A percentile compares a stretch with the other conserved stretches of the same genome.
These are phyloP conservation scores for Hypomontagnella submonticulosa DNA, from an alignment of 495 filamentous ascomycete genomes.

Conservation along the genomic window DNA sequence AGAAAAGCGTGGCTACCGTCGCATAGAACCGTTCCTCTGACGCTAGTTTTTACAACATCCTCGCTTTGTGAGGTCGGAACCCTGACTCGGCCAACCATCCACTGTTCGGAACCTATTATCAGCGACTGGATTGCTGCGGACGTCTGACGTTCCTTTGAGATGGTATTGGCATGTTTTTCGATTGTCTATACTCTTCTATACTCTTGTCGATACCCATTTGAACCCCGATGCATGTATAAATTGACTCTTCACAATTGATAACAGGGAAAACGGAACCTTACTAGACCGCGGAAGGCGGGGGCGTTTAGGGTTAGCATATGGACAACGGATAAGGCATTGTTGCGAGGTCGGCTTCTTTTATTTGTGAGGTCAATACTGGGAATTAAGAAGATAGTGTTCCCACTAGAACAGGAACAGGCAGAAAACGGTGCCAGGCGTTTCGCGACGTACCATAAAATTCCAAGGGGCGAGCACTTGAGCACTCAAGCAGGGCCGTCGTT, in stretches of 20 bases:
- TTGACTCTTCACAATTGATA: conserved; percentile 25
- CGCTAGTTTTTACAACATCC: neutral
- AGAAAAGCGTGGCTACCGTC: neutral
- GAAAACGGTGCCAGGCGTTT: conserved; percentile 22
- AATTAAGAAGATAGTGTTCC: conserved; percentile 28
- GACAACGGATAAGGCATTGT: conserved; percentile 27
- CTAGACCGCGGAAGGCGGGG: conserved; percentile 27
- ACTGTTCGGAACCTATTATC: neutral
- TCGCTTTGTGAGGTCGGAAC: neutral
- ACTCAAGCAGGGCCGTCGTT: conserved; percentile 1
- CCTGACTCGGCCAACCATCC: conserved; percentile 1
- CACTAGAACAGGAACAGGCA: conserved; percentile 9
- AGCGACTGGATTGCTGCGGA: neutral
- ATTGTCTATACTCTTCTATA: conserved; percentile 34
- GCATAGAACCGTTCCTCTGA: no score
- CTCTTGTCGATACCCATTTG: conserved; percentile 40
- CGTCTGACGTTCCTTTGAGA: conserved; percentile 6
- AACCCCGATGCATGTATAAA: conserved; percentile 37
- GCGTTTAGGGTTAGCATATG: conserved; percentile 36
- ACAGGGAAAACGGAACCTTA: conserved; percentile 25
- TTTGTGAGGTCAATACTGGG: conserved; percentile 17
- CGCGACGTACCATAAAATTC: conserved; percentile 11
- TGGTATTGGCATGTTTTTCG: conserved; percentile 12
- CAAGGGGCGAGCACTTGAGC: neutral
- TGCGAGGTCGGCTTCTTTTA: conserved; percentile 15